Percentiles rank a stretch among this genome's conserved stretches.
phyloP scores from a whole-genome alignment of 495 filamentous ascomycete genomes.

The Aspergillus coremiiformis region DNA sequence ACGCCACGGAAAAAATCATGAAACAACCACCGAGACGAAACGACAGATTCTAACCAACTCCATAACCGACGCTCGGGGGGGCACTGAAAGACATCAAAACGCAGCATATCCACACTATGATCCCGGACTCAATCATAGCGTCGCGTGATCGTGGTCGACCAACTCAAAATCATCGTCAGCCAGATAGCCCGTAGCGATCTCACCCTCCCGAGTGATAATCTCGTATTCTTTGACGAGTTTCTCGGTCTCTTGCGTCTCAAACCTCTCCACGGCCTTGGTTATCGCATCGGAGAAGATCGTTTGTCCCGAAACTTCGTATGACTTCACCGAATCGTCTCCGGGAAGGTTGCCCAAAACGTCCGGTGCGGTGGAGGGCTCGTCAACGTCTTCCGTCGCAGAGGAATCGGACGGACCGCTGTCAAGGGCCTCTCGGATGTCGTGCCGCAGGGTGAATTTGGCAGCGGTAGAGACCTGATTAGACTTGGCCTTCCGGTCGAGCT shows the following conservation, averaged over 20 bases:
- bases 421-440: slow-evolving; percentile 26
- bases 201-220: slow-evolving; percentile 41
- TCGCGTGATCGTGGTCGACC: slow-evolving; percentile 21
- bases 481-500: slow-evolving; percentile 23
- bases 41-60: slow-evolving; percentile 6
- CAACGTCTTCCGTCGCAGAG: slow-evolving; percentile 33
- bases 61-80: background rate
- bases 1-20: background rate
- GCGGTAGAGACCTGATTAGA: slow-evolving; percentile 24
- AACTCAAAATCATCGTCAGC: slow-evolving; percentile 40
- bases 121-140: background rate
- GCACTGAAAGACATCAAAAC: slow-evolving; percentile 5
- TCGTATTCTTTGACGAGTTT: slow-evolving; percentile 55
- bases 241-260: slow-evolving; percentile 48
- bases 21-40: background rate
- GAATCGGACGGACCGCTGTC: slow-evolving; percentile 25
- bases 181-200: slow-evolving; percentile 26
- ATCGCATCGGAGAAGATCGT: slow-evolving; percentile 48
- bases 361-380: slow-evolving; percentile 34
- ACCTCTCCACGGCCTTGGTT: slow-evolving; percentile 48
- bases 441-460: slow-evolving; percentile 32
- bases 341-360: slow-evolving; percentile 10
- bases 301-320: slow-evolving; percentile 46
- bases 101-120: too few species aligned
- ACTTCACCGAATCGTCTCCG: slow-evolving; percentile 37